These are phyloP conservation scores for Botryotinia calthae DNA, from an alignment of 2,329 filamentous ascomycete genomes.

Conservation along the genomic window DNA sequence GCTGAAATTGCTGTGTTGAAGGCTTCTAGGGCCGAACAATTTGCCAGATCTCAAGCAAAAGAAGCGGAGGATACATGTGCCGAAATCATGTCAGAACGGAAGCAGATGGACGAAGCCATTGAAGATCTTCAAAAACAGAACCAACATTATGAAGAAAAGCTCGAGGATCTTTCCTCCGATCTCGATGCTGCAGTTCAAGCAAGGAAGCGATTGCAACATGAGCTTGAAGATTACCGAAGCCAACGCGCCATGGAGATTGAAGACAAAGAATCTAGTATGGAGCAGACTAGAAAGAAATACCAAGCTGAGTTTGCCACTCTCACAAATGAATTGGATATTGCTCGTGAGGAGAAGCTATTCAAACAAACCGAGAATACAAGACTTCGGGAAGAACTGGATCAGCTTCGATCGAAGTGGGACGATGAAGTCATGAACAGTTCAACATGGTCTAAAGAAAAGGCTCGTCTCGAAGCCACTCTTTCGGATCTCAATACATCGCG, in stretches of 20 bases:
- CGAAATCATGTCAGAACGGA: conserved; percentile 85
- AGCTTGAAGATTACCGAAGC: conserved; percentile 94
- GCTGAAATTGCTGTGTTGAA: conserved; percentile 95
- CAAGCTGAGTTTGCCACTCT: conserved; percentile 87
- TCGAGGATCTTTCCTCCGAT: conserved; percentile 90
- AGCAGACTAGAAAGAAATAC: conserved; percentile 97
- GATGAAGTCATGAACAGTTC: conserved; percentile 97
- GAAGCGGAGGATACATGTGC: conserved; percentile 92
- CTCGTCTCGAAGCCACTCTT: conserved; percentile 83
- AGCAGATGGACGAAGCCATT: conserved; percentile 81
- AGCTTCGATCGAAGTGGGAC: conserved; percentile 94
- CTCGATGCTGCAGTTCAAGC: conserved; percentile 80
- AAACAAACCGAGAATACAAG: conserved; percentile 84
- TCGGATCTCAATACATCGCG: conserved; percentile 87
- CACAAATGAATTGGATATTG: conserved; percentile 88
- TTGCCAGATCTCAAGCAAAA: conserved; percentile 82
- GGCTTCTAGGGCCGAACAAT: conserved; percentile 86
- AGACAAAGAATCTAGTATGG: conserved; percentile 92
- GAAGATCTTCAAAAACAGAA: conserved; percentile 89
- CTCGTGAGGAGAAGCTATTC: conserved; percentile 83
- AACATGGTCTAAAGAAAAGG: conserved; percentile 97
- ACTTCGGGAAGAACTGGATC: conserved; percentile 92
- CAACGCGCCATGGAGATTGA: conserved; percentile 95
- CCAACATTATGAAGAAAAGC: conserved; percentile 83
- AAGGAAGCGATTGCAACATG: conserved; percentile 92